Evolutionary conservation across 805 yeast species (phyloP), one percentile per base, ranked within the genome.

Genomic region (Myxozyma udenii): DNA sequence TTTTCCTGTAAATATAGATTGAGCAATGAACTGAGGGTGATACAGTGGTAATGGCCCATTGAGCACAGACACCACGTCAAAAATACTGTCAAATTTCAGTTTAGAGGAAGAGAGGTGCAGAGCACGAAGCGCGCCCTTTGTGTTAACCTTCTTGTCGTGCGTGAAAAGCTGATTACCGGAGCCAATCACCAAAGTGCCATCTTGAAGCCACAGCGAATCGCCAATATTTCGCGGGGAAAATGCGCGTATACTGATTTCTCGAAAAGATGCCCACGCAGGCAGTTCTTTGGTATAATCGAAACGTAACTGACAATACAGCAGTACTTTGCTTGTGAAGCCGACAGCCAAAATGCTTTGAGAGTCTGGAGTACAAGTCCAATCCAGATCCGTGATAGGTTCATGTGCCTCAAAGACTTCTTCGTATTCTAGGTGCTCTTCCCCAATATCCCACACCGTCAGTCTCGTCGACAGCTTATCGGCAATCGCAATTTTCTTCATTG

Each of bases 11-110:
- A 84, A 81, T 18, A 90, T 66, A 3, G 83, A 71, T 66, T 90
- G 96, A 41, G 88, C 82, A 43, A 90, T 67, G 47, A 87, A 77
- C 66, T 89, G 96, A 0, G 98, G 98, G 63, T 91, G 97, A 61
- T 87, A 90, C 0, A 88, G 70, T 0, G 97, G 96, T 14, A 91
- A 67, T 0, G 95, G 93, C 28, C 97, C 97, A 69, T 90, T 90
- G 49, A 90, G 69, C 3, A 89, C 83, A 14, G 87, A 72, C 44
- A 84, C 85, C 51, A 90, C 73, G 60, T 84, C 85, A 53, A 86
- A 76, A 2, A 90, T 77, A 22, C 68, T 67, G 18, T 57, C 53
- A 9, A 62, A 45, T 2, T 55, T 50, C 22, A 68, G 58, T 44
- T 63, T 64, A 53, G 83, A 71, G 0, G 86, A 73, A 0, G 85